Percentiles rank a stretch among this genome's conserved stretches.
phyloP scores from a whole-genome alignment of 2,329 filamentous ascomycete genomes.

The Penicillium janthinellum region DNA sequence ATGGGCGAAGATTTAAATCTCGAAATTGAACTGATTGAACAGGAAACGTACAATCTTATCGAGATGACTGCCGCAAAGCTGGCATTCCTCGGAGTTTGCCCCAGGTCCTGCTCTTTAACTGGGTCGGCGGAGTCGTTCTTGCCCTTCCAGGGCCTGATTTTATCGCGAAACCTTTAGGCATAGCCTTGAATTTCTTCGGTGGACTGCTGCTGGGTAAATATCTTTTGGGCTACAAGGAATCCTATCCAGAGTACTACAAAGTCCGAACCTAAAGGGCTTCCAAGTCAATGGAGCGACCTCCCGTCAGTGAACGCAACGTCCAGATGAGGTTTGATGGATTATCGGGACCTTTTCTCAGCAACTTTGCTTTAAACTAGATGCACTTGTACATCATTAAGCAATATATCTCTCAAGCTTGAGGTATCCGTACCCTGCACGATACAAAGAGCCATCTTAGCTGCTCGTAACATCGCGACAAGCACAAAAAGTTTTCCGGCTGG shows the following conservation, averaged over 20 bases:
- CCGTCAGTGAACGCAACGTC: neutral
- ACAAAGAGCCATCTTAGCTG: slow-evolving; percentile 5
- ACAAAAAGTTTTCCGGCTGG: slow-evolving; percentile 5
- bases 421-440: slow-evolving; percentile 7
- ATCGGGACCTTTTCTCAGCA: too few species aligned
- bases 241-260: slow-evolving; percentile 16
- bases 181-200: slow-evolving; percentile 12
- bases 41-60: slow-evolving; percentile 20
- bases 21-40: too few species aligned
- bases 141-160: slow-evolving; percentile 11
- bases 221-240: slow-evolving; percentile 12
- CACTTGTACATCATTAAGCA: slow-evolving; percentile 9
- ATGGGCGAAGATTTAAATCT: neutral
- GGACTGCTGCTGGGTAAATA: slow-evolving; percentile 15
- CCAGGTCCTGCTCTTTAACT: slow-evolving; percentile 14
- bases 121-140: slow-evolving; percentile 13
- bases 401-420: neutral
- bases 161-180: slow-evolving; percentile 1
- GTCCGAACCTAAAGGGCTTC: neutral
- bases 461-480: slow-evolving; percentile 4
- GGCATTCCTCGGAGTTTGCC: slow-evolving; percentile 9
- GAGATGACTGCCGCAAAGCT: slow-evolving; percentile 16
- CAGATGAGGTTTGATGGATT: too few species aligned
- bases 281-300: neutral
- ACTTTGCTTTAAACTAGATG: neutral